A percentile compares a stretch with the other conserved stretches of the same genome.
Conservation (phyloP, 1,284 basidiomycete species). For the Ganoderma lingzhi region DNA sequence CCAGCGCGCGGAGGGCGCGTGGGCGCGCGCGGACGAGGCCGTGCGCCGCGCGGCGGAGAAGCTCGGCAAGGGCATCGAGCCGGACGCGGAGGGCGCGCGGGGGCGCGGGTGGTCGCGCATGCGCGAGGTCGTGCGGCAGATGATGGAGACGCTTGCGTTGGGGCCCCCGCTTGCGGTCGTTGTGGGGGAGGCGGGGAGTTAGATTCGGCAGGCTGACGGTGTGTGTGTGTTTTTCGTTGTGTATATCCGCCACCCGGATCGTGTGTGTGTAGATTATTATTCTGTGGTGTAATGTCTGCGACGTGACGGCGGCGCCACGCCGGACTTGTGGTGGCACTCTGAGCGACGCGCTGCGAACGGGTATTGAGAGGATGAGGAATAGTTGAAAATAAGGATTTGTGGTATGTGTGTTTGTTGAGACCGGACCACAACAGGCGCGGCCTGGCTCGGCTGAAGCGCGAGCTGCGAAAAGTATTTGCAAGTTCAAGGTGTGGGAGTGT, state of each 20-base stretch:
- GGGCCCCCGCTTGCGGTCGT: slow-evolving; percentile 3
- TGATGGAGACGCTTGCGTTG: slow-evolving; percentile 26
- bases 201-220: background rate
- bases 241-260: background rate
- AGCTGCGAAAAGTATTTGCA: slow-evolving; percentile 7
- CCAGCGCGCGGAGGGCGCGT: slow-evolving; percentile 59
- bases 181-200: background rate
- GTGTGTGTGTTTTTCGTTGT: background rate
- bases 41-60: slow-evolving; percentile 60
- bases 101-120: slow-evolving; percentile 30
- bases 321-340: too few species aligned
- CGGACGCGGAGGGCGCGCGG: slow-evolving; percentile 30
- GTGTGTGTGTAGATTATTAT: slow-evolving; percentile 1
- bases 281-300: background rate
- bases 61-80: slow-evolving; percentile 55
- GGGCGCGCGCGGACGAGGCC: slow-evolving; percentile 53
- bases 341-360: too few species aligned
- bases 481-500: background rate
- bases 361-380: too few species aligned
- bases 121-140: slow-evolving; percentile 23
- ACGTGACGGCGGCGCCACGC: background rate
- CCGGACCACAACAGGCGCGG: slow-evolving; percentile 10
- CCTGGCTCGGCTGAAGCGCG: slow-evolving; percentile 11
- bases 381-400: background rate
- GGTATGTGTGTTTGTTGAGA: background rate